These are phyloP conservation scores for Stagonosporopsis vannaccii DNA, from an alignment of 2,329 filamentous ascomycete species.

Conservation along the genomic window DNA sequence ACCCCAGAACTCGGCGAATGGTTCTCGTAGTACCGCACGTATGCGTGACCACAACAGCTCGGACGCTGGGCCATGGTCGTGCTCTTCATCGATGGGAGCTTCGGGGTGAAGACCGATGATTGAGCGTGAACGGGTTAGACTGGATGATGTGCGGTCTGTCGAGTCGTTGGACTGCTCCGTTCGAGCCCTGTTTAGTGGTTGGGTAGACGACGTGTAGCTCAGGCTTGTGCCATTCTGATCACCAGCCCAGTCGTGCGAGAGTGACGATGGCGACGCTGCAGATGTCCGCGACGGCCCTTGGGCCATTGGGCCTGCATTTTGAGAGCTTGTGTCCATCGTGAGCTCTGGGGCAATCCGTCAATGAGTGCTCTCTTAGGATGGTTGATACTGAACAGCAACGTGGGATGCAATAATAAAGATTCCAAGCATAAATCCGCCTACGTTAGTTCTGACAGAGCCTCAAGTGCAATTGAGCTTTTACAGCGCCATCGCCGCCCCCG, in stretches of 20 bases:
- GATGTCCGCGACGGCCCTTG: slow-evolving; percentile 16
- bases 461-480: background rate
- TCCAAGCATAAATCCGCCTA: background rate
- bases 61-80: slow-evolving; percentile 47
- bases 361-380: background rate
- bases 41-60: slow-evolving; percentile 50
- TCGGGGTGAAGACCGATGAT: slow-evolving; percentile 49
- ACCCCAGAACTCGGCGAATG: slow-evolving; percentile 56
- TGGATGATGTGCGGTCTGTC: slow-evolving; percentile 31
- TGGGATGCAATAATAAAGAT: background rate
- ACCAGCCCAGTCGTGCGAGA: slow-evolving; percentile 31
- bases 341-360: too few species aligned
- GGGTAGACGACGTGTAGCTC: slow-evolving; percentile 21
- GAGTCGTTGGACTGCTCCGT: slow-evolving; percentile 29
- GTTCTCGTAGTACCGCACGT: slow-evolving; percentile 50
- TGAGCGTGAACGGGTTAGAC: slow-evolving; percentile 32
- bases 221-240: slow-evolving; percentile 17
- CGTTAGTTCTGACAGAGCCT: background rate
- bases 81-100: slow-evolving; percentile 52
- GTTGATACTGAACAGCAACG: background rate
- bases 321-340: slow-evolving; percentile 6
- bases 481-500: background rate
- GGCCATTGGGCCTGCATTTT: slow-evolving; percentile 24
- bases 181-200: slow-evolving; percentile 24
- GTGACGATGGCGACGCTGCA: slow-evolving; percentile 14